Evolutionary conservation across 1,139 yeast species (phyloP).

Genomic region (Lizanozyma gosingica): DNA sequence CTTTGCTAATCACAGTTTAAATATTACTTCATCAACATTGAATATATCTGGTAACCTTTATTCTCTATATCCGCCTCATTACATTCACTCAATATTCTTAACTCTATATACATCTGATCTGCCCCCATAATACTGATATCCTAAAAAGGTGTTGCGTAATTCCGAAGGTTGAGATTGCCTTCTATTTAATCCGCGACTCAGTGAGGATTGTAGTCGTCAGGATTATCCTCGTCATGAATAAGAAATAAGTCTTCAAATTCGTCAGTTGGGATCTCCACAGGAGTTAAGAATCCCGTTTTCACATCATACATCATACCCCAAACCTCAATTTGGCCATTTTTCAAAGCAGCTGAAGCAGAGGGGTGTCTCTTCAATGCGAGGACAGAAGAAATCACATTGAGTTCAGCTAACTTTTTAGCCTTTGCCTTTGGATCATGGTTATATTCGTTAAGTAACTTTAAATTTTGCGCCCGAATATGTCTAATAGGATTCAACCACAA

Average conservation of each 20-base stretch:
- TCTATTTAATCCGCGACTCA: too few relatives aligned
- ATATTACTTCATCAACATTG: too few relatives aligned
- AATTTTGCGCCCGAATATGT: slow-evolving; percentile 56
- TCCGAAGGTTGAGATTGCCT: too few relatives aligned
- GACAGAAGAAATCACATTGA: slow-evolving; percentile 62
- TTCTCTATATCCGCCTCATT: too few relatives aligned
- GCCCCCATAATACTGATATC: too few relatives aligned
- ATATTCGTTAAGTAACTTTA: slow-evolving; percentile 34
- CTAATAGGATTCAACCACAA: slow-evolving; percentile 71
- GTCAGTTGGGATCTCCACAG: slow-evolving; percentile 45
- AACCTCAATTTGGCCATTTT: slow-evolving; percentile 68
- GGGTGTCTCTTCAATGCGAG: slow-evolving; percentile 59
- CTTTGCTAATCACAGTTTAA: too few relatives aligned
- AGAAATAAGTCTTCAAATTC: slow-evolving; percentile 44
- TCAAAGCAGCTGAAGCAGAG: slow-evolving; percentile 64
- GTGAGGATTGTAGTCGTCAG: slow-evolving; percentile 15
- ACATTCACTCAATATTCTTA: too few relatives aligned
- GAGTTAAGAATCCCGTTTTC: slow-evolving; percentile 58
- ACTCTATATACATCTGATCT: too few relatives aligned
- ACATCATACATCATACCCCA: slow-evolving; percentile 90
- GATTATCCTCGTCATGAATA: slow-evolving; percentile 34
- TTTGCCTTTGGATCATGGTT: slow-evolving; percentile 43
- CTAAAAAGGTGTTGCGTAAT: too few relatives aligned
- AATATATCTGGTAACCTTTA: too few relatives aligned
- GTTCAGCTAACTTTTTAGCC: slow-evolving; percentile 64